These are phyloP conservation scores for Panus rudis DNA, from an alignment of 768 basidiomycete genomes.

Conservation along the genomic window DNA sequence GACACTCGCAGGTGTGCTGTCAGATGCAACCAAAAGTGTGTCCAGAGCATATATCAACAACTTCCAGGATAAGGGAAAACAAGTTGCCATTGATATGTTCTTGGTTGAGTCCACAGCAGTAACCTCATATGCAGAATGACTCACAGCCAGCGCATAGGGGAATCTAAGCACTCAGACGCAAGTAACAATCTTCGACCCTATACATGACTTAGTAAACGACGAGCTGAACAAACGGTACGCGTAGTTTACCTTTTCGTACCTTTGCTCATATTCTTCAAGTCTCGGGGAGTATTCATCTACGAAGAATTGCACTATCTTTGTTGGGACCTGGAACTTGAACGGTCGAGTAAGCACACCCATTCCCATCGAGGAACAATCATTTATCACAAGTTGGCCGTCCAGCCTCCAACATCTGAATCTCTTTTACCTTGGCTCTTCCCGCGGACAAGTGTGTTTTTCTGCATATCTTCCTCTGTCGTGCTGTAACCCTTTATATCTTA, in stretches of 20 bases:
- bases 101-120: conserved; percentile 40
- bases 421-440: conserved; percentile 91
- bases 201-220: conserved; percentile 79
- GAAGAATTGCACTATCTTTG: conserved; percentile 66
- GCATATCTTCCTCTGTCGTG: neutral
- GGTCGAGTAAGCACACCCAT: conserved; percentile 51
- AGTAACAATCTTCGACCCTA: conserved; percentile 89
- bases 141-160: conserved; percentile 51
- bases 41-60: conserved; percentile 97
- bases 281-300: conserved; percentile 79
- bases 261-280: conserved; percentile 31
- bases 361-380: neutral
- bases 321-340: conserved; percentile 95
- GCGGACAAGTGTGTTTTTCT: conserved; percentile 48
- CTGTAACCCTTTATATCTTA: conserved; percentile 9
- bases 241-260: neutral
- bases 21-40: conserved; percentile 95
- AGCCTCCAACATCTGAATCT: conserved; percentile 80
- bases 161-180: conserved; percentile 84
- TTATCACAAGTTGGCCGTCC: conserved; percentile 8
- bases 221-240: conserved; percentile 61
- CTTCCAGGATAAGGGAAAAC: conserved; percentile 93
- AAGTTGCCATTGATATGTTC: conserved; percentile 91
- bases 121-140: neutral
- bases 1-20: conserved; percentile 84